Base-by-base conservation (phyloP, 345 rosid species). In the Pistacia atlantica region DNA sequence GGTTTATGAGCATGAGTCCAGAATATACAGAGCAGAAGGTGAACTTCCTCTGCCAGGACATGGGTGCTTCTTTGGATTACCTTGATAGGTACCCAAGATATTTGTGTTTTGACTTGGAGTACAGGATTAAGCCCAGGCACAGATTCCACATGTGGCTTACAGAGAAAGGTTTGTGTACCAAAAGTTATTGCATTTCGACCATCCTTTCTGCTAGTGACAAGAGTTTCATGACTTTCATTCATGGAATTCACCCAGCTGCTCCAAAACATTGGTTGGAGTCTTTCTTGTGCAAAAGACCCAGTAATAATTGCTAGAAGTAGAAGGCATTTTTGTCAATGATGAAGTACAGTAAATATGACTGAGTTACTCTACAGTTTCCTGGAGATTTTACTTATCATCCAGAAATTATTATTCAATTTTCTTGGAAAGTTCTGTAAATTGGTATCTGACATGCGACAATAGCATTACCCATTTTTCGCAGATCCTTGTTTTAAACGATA, bases 201-300 rank as follows among this genome's bases (percentile, higher is more conserved):
- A 84, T 90, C 55, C 86, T 92, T 76, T 94, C 97, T 65, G 84
- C 92, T 8, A 83, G 94, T 78, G 92, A 90, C 68, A 90, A 85
- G 85, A 75, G 75, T 9, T 90, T 87, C 75, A 25, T 90, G 33
- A 73, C 81, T 69, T 90, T 94, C 65, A 57, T 90, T 16, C 63
- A 74, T 69, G 80, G 88, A 75, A 87, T 90, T 79, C 92, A 89
- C 79, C 97, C 93, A 2, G 93, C 91, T 66, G 84, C 88, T 75
- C 84, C 83, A 18, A 90, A 87, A 75, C 83, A 73, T 38, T 92
- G 89, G 89, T 79, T 84, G 4, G 91, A 89, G 83, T 72, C 79
- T 67, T 87, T 83, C 77, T 76, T 77, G 14, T 10, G 51, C 77
- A 76, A 75, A 52, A 83, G 80, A 78, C 37, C 70, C 71, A 55